Conservation (phyloP, 306 rosid genomes). For the Rosa chinensis region DNA sequence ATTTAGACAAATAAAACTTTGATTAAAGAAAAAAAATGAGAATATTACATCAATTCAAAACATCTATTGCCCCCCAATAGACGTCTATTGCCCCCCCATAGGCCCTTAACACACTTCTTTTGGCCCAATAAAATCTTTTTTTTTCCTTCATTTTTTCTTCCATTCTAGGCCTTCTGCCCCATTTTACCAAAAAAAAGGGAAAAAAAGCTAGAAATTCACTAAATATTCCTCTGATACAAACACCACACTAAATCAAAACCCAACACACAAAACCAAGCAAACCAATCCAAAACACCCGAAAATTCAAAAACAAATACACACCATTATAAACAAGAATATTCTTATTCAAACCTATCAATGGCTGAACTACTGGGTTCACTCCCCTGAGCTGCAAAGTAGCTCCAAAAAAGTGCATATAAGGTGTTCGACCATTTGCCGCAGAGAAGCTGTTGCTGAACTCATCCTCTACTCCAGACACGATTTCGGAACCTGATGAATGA, state of each 20-base stretch:
- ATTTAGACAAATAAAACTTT: too few relatives aligned
- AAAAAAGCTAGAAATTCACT: too few relatives aligned
- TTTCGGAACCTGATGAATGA: slow-evolving; percentile 21
- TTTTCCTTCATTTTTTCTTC: too few relatives aligned
- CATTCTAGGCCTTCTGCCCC: too few relatives aligned
- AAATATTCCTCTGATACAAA: neutral
- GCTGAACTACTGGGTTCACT: slow-evolving; percentile 61
- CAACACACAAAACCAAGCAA: neutral
- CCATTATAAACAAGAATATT: slow-evolving; percentile 83
- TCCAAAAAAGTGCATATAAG: slow-evolving; percentile 48
- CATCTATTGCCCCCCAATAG: too few relatives aligned
- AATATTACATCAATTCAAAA: too few relatives aligned
- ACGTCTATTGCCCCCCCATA: too few relatives aligned
- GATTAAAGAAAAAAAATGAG: too few relatives aligned
- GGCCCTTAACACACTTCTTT: too few relatives aligned
- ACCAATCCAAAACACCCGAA: neutral
- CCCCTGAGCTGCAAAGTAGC: slow-evolving; percentile 88
- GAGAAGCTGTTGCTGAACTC: too few relatives aligned
- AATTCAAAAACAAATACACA: slow-evolving; percentile 16
- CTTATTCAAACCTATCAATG: slow-evolving; percentile 51
- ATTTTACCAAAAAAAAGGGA: too few relatives aligned
- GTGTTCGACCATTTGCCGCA: neutral
- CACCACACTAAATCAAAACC: neutral
- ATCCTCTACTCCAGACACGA: slow-evolving; percentile 14
- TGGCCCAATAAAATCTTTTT: too few relatives aligned